Evolutionary conservation across 2,329 filamentous ascomycete genomes (phyloP), one percentile per base, ranked within the genome.

Genomic region (Colletotrichum horii): DNA sequence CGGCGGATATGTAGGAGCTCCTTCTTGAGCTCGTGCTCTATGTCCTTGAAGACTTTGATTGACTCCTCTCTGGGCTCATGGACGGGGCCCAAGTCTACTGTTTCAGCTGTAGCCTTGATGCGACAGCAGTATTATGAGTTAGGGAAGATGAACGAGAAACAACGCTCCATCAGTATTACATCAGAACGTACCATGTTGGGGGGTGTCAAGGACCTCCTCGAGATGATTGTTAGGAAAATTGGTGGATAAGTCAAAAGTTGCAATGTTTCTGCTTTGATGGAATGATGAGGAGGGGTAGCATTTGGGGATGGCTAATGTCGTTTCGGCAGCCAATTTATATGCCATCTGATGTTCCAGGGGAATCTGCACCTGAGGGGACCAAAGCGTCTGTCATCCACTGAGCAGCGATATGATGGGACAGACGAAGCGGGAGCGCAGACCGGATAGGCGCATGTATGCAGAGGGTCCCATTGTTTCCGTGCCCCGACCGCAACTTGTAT

Each of bases 1-100:
- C 87, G 88, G 48, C 88, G 87, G 48, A 87, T 83, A 78, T 89
- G 88, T 38, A 90, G 83, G 58, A 91, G 85, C 71, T 83, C 80
- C 78, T 85, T 87, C 84, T 90, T 90, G 55, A 91, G 83, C n/a
- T 90, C 88, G 11, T 82, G 82, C 76, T 89, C 83, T 70, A 91
- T 82, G 68, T 89, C 84, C 55, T 84, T 80, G 82, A 90, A 91
- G 32, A 85, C 87, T 70, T 84, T 84, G 79, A 91, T 84, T 11
- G 89, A 87, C 68, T 90, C 89, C 74, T 88, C 85, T 80, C 86
- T 89, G 69, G 88, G 87, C 56, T 83, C 80, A 76, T 91, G 90
- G 61, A 86, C 80, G 38, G 84, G 81, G 66, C 88, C 86, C 48
- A 91, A 83, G 26, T 89, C 82, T 66, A 89, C 88, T 11, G 89